Evolutionary conservation across 306 rosid genomes (phyloP).

Genomic region (Heteromeles arbutifolia): DNA sequence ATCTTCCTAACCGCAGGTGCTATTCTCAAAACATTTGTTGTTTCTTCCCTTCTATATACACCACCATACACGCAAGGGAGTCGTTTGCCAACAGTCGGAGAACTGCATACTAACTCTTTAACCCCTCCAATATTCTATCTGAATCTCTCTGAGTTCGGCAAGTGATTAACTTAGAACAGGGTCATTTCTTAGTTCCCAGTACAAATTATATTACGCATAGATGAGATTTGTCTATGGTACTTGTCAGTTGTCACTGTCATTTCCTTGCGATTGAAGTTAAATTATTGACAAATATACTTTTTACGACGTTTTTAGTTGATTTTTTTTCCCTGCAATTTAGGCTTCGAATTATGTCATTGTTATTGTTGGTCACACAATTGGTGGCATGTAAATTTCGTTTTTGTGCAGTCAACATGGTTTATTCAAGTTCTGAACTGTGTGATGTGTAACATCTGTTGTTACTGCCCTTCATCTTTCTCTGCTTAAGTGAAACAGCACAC

Average conservation of each 20-base stretch:
- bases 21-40: constrained; percentile 2
- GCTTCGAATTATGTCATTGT: not conserved
- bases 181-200: constrained; percentile 11
- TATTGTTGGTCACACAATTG: not conserved
- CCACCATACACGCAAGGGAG: not conserved
- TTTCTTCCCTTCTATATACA: not conserved
- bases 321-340: not conserved
- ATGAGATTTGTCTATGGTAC: not conserved
- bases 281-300: not conserved
- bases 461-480: not conserved
- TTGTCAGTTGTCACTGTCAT: not conserved
- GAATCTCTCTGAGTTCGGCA: too few species aligned
- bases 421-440: not conserved
- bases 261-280: constrained; percentile 6
- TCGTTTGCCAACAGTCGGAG: not conserved
- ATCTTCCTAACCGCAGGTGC: constrained; percentile 10
- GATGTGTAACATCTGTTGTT: not conserved
- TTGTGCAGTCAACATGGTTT: not conserved
- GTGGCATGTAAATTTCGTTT: not conserved
- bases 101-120: not conserved
- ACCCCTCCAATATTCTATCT: not conserved
- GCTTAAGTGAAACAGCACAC: not conserved
- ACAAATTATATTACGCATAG: constrained; percentile 10
- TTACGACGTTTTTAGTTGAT: not conserved
- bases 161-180: not conserved